These are phyloP conservation scores for Takakia lepidozioides DNA, from an alignment of 225 moss, liverwort and hornwort species.

Conservation along the genomic window DNA sequence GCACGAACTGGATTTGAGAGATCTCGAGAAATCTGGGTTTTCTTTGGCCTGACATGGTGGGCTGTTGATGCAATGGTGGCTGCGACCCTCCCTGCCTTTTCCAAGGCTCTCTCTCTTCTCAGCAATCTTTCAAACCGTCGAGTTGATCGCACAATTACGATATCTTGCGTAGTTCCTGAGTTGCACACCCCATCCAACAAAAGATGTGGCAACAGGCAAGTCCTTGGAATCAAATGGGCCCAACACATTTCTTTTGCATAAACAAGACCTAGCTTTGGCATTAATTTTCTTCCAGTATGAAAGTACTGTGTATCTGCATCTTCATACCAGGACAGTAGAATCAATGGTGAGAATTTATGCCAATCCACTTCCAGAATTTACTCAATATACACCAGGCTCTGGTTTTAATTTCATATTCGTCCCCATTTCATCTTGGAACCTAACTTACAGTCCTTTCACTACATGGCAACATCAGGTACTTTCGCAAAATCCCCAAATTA, in stretches of 20 bases:
- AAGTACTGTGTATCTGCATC: too few species aligned
- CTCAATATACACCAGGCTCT: too few species aligned
- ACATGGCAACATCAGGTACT: too few species aligned
- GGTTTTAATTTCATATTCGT: too few species aligned
- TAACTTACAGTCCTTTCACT: too few species aligned
- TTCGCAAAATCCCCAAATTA: too few species aligned
- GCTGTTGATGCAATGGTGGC: constrained; percentile 29
- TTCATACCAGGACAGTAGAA: too few species aligned
- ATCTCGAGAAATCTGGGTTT: constrained; percentile 41
- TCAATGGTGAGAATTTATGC: too few species aligned
- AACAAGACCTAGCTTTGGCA: not conserved
- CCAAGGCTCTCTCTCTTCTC: constrained; percentile 67
- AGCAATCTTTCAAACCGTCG: constrained; percentile 57
- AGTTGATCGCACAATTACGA: constrained; percentile 57
- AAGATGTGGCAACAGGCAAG: constrained; percentile 8
- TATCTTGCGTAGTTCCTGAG: constrained; percentile 6
- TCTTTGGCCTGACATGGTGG: constrained; percentile 35
- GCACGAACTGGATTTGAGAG: constrained; percentile 70
- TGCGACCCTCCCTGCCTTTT: constrained; percentile 62
- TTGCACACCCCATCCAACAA: constrained; percentile 4
- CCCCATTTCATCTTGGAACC: too few species aligned
- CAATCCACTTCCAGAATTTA: too few species aligned
- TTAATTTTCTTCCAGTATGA: not conserved
- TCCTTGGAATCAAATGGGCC: too few species aligned
- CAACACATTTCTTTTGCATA: not conserved